Percentiles rank a stretch among this genome's conserved stretches.
Evolutionary conservation across 371 early-diverging fungal species (phyloP).

Genomic region (Apophysomyces ossiformis): DNA sequence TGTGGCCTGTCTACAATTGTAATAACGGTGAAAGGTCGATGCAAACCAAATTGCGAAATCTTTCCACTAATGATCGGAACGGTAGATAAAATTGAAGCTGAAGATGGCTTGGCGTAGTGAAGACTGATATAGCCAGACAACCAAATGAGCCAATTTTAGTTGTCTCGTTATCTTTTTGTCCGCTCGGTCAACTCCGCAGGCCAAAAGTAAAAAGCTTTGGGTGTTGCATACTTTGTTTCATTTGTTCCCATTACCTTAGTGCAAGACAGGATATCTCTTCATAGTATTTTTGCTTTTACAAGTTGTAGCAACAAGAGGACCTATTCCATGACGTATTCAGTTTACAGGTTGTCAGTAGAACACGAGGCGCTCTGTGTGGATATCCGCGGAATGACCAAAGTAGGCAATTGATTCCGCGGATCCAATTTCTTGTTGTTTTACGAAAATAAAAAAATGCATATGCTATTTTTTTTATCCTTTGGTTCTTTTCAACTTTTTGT

Average conservation of each 20-base stretch:
- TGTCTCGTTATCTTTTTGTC: not conserved
- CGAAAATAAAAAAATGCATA: conserved; percentile 7
- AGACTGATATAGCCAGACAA: not conserved
- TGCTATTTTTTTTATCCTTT: conserved; percentile 6
- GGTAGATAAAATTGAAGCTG: too few relatives aligned
- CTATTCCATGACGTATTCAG: not conserved
- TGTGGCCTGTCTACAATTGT: too few relatives aligned
- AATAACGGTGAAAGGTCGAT: too few relatives aligned
- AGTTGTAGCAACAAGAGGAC: not conserved
- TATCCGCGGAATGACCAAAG: conserved; percentile 18
- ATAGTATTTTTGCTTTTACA: not conserved
- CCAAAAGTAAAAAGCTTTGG: not conserved
- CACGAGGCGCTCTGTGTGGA: conserved; percentile 8
- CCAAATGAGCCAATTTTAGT: not conserved
- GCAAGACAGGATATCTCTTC: not conserved
- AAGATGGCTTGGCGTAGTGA: too few relatives aligned
- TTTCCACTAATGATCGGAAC: too few relatives aligned
- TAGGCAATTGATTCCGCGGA: conserved; percentile 10
- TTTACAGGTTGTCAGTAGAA: not conserved
- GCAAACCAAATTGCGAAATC: too few relatives aligned
- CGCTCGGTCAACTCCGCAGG: not conserved
- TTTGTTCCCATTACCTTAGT: not conserved
- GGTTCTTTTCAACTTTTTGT: conserved; percentile 2
- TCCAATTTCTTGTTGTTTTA: not conserved
- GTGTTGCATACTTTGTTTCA: not conserved